Percentiles rank a stretch among this genome's conserved stretches.
These are phyloP conservation scores for Murraya paniculata DNA, from an alignment of 345 rosid species.

Conservation along the genomic window DNA sequence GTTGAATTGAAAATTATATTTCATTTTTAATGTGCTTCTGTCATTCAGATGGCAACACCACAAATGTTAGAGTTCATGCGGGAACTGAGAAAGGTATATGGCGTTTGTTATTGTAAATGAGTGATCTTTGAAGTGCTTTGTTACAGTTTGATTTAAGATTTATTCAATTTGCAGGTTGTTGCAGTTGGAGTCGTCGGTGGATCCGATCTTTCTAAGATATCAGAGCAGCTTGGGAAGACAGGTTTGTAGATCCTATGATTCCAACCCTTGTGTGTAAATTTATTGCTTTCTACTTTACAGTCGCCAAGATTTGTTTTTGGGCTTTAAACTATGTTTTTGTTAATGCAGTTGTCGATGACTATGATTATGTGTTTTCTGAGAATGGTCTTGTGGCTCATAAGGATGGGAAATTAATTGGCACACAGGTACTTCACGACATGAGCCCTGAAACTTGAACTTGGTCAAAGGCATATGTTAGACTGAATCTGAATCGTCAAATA, in stretches of 20 bases:
- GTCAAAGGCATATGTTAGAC: neutral
- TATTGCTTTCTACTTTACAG: neutral
- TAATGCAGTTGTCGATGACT: conserved; percentile 71
- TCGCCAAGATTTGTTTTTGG: neutral
- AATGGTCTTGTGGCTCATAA: conserved; percentile 97
- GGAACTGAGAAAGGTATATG: conserved; percentile 66
- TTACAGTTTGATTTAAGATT: neutral
- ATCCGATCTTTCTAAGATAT: conserved; percentile 84
- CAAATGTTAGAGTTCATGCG: conserved; percentile 61
- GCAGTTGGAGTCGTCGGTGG: conserved; percentile 96
- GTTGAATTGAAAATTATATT: neutral
- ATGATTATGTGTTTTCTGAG: conserved; percentile 92
- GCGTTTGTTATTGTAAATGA: conserved; percentile 2
- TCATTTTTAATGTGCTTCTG: neutral
- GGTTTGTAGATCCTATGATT: conserved; percentile 38
- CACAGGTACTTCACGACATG: conserved; percentile 50
- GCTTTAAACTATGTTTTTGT: neutral
- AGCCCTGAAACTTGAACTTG: neutral
- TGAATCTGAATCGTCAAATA: neutral
- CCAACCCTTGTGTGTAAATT: neutral
- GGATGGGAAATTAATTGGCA: conserved; percentile 79
- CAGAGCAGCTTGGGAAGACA: conserved; percentile 89
- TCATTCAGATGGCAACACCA: conserved; percentile 45
- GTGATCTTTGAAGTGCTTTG: conserved; percentile 10
- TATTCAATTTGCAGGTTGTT: conserved; percentile 53